Conservation (phyloP, 2,329 filamentous ascomycete genomes). For the Stemphylium lycopersici region DNA sequence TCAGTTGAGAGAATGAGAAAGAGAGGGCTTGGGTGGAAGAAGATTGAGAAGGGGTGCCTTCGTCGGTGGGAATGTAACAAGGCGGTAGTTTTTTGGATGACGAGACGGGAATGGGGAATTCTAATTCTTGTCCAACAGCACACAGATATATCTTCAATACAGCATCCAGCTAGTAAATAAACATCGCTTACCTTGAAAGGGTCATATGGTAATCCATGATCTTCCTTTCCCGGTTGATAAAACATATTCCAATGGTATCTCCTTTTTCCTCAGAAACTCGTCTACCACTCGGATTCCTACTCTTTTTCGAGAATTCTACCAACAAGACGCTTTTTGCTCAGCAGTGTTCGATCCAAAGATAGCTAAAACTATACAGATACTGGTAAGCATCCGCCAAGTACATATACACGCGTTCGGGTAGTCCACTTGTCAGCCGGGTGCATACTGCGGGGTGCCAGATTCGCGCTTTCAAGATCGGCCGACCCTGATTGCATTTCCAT, state of each 20-base stretch:
- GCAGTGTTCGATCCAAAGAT: too few relatives aligned
- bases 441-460: slow-evolving; percentile 10
- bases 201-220: slow-evolving; percentile 60
- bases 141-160: too few relatives aligned
- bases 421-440: background rate
- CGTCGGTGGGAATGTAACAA: too few relatives aligned
- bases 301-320: background rate
- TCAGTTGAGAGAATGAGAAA: background rate
- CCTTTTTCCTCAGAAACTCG: too few relatives aligned
- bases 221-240: slow-evolving; percentile 60
- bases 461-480: background rate
- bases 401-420: background rate
- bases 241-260: slow-evolving; percentile 49
- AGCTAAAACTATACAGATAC: too few relatives aligned
- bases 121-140: too few relatives aligned
- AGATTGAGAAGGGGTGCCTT: too few relatives aligned
- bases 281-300: background rate
- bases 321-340: too few relatives aligned
- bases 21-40: background rate
- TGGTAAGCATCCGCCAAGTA: too few relatives aligned
- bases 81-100: too few relatives aligned
- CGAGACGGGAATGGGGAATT: too few relatives aligned
- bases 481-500: background rate
- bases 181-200: slow-evolving; percentile 58
- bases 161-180: background rate